Conservation (phyloP, 2,329 filamentous ascomycete species). For the Pseudogymnoascus sp. region DNA sequence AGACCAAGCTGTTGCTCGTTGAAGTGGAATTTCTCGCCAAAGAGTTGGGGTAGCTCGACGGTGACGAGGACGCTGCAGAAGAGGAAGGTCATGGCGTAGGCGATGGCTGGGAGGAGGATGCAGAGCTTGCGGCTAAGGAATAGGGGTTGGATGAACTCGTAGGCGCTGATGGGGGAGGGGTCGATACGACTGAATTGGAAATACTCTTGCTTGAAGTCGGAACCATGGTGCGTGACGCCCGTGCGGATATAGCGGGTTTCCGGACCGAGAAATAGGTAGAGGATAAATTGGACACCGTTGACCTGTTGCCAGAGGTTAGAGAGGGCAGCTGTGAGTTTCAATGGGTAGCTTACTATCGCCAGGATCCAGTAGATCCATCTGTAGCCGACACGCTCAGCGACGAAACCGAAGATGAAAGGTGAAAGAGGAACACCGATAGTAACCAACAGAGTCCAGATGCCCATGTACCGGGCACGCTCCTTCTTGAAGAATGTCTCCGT, state of each 20-base stretch:
- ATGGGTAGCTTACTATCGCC: constrained; percentile 38
- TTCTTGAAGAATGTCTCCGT: constrained; percentile 49
- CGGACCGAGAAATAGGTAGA: constrained; percentile 48
- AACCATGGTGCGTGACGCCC: neutral
- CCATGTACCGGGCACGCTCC: constrained; percentile 45
- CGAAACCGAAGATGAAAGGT: constrained; percentile 31
- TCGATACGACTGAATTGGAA: constrained; percentile 45
- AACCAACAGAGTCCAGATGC: constrained; percentile 41
- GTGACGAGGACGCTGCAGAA: constrained; percentile 47
- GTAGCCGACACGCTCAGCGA: constrained; percentile 43
- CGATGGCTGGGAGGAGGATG: constrained; percentile 43
- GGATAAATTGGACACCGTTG: constrained; percentile 48
- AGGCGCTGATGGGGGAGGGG: constrained; percentile 38
- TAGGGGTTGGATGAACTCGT: constrained; percentile 46
- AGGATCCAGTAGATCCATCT: constrained; percentile 49
- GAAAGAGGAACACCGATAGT: constrained; percentile 18
- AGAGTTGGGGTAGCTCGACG: constrained; percentile 53
- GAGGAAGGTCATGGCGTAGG: constrained; percentile 52
- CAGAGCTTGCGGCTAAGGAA: constrained; percentile 37
- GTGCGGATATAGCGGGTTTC: constrained; percentile 47
- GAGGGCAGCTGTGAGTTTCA: neutral
- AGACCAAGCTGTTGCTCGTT: constrained; percentile 51
- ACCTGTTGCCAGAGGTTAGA: constrained; percentile 31
- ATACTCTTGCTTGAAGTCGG: constrained; percentile 28
- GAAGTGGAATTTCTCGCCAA: constrained; percentile 47